Evolutionary conservation across 257 asterid species (phyloP).

Genomic region (Jacaranda mimosifolia): DNA sequence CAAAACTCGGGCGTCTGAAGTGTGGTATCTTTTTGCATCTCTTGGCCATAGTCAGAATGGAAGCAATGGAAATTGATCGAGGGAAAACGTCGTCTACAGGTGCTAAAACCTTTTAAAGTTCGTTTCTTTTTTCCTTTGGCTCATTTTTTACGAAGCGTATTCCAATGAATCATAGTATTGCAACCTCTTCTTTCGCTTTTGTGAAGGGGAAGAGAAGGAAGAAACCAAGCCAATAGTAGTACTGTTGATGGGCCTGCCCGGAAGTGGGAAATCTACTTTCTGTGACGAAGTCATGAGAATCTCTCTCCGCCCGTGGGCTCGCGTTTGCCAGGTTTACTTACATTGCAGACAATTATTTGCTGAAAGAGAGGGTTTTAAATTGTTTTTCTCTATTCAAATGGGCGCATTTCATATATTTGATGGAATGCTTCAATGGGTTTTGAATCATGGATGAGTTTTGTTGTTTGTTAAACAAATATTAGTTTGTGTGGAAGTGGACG

Average conservation of each 20-base stretch:
- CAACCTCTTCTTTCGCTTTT: conserved; percentile 1
- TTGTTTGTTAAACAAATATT: too few relatives aligned
- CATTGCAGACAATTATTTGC: neutral
- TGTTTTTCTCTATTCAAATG: neutral
- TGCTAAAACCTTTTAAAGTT: conserved; percentile 26
- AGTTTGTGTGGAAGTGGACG: too few relatives aligned
- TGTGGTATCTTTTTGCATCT: neutral
- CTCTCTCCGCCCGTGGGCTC: conserved; percentile 77
- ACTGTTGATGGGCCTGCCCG: conserved; percentile 85
- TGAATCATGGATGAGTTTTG: too few relatives aligned
- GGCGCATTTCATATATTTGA: conserved; percentile 37
- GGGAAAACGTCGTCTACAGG: conserved; percentile 46
- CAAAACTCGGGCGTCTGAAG: neutral
- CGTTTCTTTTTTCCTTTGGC: neutral
- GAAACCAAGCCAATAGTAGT: conserved; percentile 49
- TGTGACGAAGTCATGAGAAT: conserved; percentile 70
- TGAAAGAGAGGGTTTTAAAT: neutral
- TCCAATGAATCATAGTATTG: neutral
- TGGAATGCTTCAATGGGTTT: conserved; percentile 46
- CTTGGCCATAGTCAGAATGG: conserved; percentile 41
- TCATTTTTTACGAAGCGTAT: neutral
- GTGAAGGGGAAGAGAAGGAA: conserved; percentile 49
- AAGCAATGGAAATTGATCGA: conserved; percentile 68
- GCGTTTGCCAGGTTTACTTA: conserved; percentile 84
- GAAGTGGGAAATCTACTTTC: conserved; percentile 95